Base-by-base conservation (phyloP, 352 stramenopile species). In the Globisporangium radiosum region DNA sequence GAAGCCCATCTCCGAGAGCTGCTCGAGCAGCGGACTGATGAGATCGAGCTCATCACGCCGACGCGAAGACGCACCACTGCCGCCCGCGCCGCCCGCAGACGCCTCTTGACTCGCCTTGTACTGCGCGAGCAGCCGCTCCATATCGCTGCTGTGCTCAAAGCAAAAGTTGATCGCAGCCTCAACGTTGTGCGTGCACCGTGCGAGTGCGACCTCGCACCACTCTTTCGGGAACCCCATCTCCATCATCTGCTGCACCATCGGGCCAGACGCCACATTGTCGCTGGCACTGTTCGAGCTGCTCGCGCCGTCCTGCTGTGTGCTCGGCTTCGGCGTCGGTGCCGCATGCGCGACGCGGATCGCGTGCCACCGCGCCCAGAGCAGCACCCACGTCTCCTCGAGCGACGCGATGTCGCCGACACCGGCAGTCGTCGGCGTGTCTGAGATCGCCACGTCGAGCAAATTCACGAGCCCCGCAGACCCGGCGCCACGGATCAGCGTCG, bases 1-100 rank as follows among this genome's bases (percentile, higher is more conserved):
- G 51, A 97, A 97, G 1, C 91, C 91, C 91, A 97, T 97, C 62
- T 96, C 88, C 0, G 85, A 88, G 36, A 97, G 72, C 53, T 97
- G 88, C 47, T 95, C 84, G 9, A 96, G 65, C 25, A 96, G 57
- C 10, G 77, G 85, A 43, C 73, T 90, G 47, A 92, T 85, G 8
- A 68, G 56, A 49, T 91, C 85, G 39, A 80, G 56, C n/a, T 85
- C 72, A 33, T 82, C 69, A 54, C 81, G 80, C 47, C 65, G 66
- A 3, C 65, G 64, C 44, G 60, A 60, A 17, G 76, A 70, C 10
- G 58, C 56, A 54, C 61, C 42, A 25, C 64, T 63, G 19, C 45
- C 48, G 13, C 25, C 19, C 7, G 10, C 33, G 36, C 48, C 36
- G 6, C 40, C 40, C 5, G 37, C 36, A 47, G 63, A 58, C 56